phyloP scores from a whole-genome alignment of 345 rosid species.

The Streptanthus diversifolius region DNA sequence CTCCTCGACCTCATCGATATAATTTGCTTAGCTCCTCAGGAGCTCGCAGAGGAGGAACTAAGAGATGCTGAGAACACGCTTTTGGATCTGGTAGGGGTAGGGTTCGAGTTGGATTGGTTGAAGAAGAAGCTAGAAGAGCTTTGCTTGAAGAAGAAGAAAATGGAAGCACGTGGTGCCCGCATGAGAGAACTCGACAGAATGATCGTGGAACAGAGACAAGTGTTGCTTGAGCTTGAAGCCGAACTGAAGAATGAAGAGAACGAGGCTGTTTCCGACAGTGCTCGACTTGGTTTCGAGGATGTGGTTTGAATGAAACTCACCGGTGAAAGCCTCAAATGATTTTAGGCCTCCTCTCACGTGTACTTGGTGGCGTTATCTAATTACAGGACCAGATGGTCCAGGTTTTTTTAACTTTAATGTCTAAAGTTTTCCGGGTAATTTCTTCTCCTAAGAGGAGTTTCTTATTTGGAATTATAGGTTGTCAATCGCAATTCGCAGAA shows the following conservation, averaged over 20 bases:
- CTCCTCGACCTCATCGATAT: conserved; percentile 30
- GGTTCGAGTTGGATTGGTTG: conserved; percentile 35
- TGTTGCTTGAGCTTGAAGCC: conserved; percentile 20
- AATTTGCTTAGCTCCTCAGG: conserved; percentile 30
- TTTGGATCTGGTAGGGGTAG: conserved; percentile 25
- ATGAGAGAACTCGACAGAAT: conserved; percentile 30
- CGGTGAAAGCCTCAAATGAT: conserved; percentile 5
- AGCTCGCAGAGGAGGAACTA: conserved; percentile 29
- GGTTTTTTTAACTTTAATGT: too few relatives aligned
- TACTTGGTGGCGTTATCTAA: neutral
- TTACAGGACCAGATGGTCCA: too few relatives aligned
- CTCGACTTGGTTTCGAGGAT: conserved; percentile 31
- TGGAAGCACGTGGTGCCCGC: conserved; percentile 24
- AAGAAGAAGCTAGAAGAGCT: conserved; percentile 26
- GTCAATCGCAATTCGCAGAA: too few relatives aligned
- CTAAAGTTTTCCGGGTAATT: too few relatives aligned
- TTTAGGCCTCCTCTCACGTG: neutral
- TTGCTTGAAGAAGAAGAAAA: conserved; percentile 30
- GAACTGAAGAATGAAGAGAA: conserved; percentile 30
- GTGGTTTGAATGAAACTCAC: conserved; percentile 24
- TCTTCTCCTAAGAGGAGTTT: too few relatives aligned
- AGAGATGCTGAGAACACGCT: conserved; percentile 17
- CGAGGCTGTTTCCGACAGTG: conserved; percentile 25
- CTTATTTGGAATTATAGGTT: too few relatives aligned
- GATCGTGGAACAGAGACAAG: conserved; percentile 19